Conservation (phyloP, 495 filamentous ascomycete species). For the Chaetomium fimeti region DNA sequence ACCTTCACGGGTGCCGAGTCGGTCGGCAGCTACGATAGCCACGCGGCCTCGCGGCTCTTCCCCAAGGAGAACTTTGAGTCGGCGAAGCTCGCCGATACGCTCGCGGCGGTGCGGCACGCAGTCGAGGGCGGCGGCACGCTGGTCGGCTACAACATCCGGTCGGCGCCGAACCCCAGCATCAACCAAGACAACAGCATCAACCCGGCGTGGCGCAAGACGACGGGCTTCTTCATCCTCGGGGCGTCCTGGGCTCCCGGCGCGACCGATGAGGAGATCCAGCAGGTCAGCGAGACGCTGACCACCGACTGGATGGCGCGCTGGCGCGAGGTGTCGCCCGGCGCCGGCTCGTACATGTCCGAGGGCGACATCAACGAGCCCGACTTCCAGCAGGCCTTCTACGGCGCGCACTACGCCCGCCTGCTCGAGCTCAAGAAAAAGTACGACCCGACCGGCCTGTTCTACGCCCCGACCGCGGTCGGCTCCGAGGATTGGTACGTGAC, state of each 20-base stretch:
- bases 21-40: slow-evolving; percentile 42
- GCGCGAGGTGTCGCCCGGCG: slow-evolving; percentile 43
- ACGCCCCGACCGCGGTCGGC: slow-evolving; percentile 54
- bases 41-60: slow-evolving; percentile 52
- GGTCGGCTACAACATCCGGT: slow-evolving; percentile 12
- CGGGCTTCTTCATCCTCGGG: slow-evolving; percentile 48
- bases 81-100: slow-evolving; percentile 43
- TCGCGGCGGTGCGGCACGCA: slow-evolving; percentile 47
- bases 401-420: slow-evolving; percentile 51
- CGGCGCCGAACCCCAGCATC: slow-evolving; percentile 29
- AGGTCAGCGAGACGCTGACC: slow-evolving; percentile 49
- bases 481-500: slow-evolving; percentile 50
- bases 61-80: slow-evolving; percentile 49
- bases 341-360: slow-evolving; percentile 51
- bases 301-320: slow-evolving; percentile 48
- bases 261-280: slow-evolving; percentile 40
- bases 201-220: slow-evolving; percentile 51
- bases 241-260: slow-evolving; percentile 41
- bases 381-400: slow-evolving; percentile 60
- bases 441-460: slow-evolving; percentile 57
- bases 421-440: slow-evolving; percentile 51
- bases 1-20: slow-evolving; percentile 47
- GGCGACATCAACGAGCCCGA: slow-evolving; percentile 57
- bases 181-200: slow-evolving; percentile 46
- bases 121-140: slow-evolving; percentile 30